Conservation (phyloP, 345 rosid genomes). For the Excoecaria agallocha region DNA sequence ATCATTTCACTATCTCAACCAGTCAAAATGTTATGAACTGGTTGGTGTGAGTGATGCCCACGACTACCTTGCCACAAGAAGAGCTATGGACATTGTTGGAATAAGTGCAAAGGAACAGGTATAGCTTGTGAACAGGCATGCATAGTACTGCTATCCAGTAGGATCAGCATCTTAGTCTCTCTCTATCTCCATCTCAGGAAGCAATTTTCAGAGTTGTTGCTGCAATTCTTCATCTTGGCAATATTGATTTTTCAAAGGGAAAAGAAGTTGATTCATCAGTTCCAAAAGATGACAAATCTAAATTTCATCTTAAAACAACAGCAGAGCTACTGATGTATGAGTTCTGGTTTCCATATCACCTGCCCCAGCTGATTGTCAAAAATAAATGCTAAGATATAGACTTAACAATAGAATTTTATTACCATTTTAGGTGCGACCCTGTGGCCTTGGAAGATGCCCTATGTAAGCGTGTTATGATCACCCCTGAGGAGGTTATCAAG, state of each 20-base stretch:
- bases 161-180: constrained; percentile 12
- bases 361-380: constrained; percentile 1
- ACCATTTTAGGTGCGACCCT: constrained; percentile 64
- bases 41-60: constrained; percentile 88
- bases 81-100: constrained; percentile 97
- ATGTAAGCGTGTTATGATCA: constrained; percentile 93
- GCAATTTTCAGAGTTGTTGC: constrained; percentile 97
- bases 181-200: constrained; percentile 49
- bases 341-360: constrained; percentile 9
- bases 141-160: not conserved
- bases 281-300: constrained; percentile 71
- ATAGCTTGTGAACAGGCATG: constrained; percentile 12
- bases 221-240: constrained; percentile 82
- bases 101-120: constrained; percentile 87
- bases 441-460: constrained; percentile 86
- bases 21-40: constrained; percentile 77
- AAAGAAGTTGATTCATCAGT: constrained; percentile 84
- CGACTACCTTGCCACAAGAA: constrained; percentile 84
- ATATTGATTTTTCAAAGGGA: constrained; percentile 74
- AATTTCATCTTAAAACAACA: constrained; percentile 70
- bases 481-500: constrained; percentile 95
- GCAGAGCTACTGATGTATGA: constrained; percentile 86
- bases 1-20: constrained; percentile 84
- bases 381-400: not conserved
- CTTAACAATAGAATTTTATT: not conserved